Conservation (phyloP, 495 filamentous ascomycete genomes). For the Neurospora intermedia region DNA sequence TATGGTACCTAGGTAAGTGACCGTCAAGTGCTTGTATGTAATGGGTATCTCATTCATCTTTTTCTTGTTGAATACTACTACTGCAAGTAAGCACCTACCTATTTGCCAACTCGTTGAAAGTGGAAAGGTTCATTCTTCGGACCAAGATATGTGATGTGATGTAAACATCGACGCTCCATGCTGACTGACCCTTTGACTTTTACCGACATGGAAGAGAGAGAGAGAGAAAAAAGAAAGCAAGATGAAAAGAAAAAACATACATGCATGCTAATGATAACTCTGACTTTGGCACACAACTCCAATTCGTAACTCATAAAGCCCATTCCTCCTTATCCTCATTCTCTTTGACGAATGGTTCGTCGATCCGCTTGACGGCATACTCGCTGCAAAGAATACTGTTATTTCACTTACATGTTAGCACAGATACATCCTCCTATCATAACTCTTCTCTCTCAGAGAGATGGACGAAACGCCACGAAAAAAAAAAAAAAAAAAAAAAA, state of each 20-base stretch:
- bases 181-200: too few relatives aligned
- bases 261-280: neutral
- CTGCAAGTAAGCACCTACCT: too few relatives aligned
- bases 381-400: slow-evolving; percentile 80
- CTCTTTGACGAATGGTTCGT: slow-evolving; percentile 74
- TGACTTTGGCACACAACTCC: neutral
- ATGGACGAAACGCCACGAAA: neutral
- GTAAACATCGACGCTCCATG: neutral
- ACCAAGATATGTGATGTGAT: neutral
- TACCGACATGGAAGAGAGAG: too few relatives aligned
- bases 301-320: slow-evolving; percentile 47
- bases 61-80: neutral
- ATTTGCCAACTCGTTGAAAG: neutral
- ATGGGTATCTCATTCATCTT: neutral
- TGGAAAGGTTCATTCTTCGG: neutral
- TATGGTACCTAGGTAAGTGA: neutral
- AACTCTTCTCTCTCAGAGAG: too few relatives aligned
- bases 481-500: slow-evolving; percentile 8
- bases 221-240: too few relatives aligned
- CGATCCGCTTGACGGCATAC: slow-evolving; percentile 82
- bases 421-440: neutral
- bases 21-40: neutral
- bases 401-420: neutral
- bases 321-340: slow-evolving; percentile 70
- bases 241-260: neutral